phyloP scores from a whole-genome alignment of 129 eudicot genomes.

The Escallonia rubra region DNA sequence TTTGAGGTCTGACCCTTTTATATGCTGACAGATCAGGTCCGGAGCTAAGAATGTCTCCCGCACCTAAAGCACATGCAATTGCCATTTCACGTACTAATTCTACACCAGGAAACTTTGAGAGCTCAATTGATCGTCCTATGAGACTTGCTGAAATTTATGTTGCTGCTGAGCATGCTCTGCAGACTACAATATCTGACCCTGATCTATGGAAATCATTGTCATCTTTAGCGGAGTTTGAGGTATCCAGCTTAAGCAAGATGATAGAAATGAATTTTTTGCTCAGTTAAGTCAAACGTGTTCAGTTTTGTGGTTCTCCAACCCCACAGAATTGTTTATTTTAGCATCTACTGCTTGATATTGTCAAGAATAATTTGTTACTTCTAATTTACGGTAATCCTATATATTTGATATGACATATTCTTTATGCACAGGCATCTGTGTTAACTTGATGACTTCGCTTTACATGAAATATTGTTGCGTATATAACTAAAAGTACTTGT shows the following conservation, averaged over 20 bases:
- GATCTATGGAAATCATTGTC: conserved; percentile 68
- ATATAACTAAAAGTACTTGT: no score
- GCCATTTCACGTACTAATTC: conserved; percentile 79
- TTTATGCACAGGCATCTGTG: no score
- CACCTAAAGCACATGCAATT: conserved; percentile 31
- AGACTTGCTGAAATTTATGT: conserved; percentile 80
- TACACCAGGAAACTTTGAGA: conserved; percentile 86
- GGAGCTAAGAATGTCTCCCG: conserved; percentile 30
- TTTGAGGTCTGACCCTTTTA: conserved; percentile 19
- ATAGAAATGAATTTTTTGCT: neutral
- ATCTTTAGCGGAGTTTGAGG: conserved; percentile 83
- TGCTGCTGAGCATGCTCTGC: conserved; percentile 88
- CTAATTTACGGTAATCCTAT: no score
- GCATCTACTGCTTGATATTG: no score
- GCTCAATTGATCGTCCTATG: conserved; percentile 66
- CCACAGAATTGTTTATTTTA: neutral
- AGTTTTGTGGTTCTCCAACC: neutral
- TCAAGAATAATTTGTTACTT: no score
- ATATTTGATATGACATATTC: no score
- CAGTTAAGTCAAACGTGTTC: neutral
- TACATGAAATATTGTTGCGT: no score
- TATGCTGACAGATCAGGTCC: conserved; percentile 54
- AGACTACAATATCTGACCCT: conserved; percentile 64
- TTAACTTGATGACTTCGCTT: no score
- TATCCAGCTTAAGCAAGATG: conserved; percentile 11